Evolutionary conservation across 352 stramenopile genomes (phyloP).

Genomic region (Globisporangium recalcitrans): DNA sequence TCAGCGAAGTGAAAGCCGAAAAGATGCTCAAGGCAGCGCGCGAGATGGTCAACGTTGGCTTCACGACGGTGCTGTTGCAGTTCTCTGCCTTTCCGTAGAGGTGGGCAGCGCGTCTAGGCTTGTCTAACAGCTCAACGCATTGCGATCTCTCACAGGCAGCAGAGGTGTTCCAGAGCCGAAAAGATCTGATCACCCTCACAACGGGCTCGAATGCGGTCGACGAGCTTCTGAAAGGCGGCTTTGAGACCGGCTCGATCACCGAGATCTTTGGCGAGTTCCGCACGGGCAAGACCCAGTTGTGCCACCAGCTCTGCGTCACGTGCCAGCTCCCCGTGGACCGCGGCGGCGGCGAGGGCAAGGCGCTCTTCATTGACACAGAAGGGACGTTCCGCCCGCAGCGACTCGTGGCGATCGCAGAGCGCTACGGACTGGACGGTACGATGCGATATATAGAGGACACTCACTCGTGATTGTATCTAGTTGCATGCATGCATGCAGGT

Average conservation of each 20-base stretch:
- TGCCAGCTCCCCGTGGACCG: constrained; percentile 97
- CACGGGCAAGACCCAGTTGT: constrained; percentile 99
- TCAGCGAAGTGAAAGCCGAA: constrained; percentile 98
- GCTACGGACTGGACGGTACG: constrained; percentile 93
- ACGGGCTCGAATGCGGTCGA: constrained; percentile 90
- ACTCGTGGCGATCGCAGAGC: constrained; percentile 96
- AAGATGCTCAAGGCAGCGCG: constrained; percentile 98
- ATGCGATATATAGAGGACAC: not conserved
- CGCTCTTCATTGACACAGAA: constrained; percentile 99
- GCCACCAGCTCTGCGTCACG: constrained; percentile 99
- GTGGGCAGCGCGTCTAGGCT: not conserved
- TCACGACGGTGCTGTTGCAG: constrained; percentile 90
- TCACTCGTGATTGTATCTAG: not conserved
- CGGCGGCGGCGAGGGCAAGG: constrained; percentile 96
- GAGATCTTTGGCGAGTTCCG: constrained; percentile 99
- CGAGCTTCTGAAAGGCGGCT: constrained; percentile 90
- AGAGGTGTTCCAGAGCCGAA: constrained; percentile 82
- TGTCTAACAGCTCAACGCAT: not conserved
- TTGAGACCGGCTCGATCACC: constrained; percentile 98
- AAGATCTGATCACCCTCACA: constrained; percentile 93
- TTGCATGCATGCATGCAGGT: not conserved
- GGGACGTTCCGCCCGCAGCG: constrained; percentile 97
- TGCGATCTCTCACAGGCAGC: constrained; percentile 49
- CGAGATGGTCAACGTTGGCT: constrained; percentile 97
- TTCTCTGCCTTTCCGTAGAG: not conserved